phyloP scores from a whole-genome alignment of 768 basidiomycete species.

The Suillus discolor region DNA sequence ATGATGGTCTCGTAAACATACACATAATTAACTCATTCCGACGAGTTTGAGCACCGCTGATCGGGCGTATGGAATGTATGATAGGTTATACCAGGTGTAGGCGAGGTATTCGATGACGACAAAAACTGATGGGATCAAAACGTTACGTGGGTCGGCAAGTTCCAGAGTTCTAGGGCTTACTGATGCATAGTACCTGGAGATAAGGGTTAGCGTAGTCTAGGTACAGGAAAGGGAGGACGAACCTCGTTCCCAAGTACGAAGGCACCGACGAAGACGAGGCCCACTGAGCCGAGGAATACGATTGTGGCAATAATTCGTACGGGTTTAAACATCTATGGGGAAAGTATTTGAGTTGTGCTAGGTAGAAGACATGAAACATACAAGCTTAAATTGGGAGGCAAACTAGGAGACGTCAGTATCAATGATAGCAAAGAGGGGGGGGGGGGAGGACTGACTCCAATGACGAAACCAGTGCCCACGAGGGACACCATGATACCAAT shows the following conservation, averaged over 20 bases:
- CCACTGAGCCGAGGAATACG: conserved; percentile 77
- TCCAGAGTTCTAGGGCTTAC: conserved; percentile 36
- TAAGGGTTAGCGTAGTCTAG: background rate
- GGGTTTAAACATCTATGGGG: conserved; percentile 88
- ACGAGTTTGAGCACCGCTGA: conserved; percentile 68
- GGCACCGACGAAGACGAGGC: conserved; percentile 81
- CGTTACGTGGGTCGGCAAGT: background rate
- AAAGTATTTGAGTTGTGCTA: background rate
- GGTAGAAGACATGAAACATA: conserved; percentile 32
- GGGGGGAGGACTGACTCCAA: conserved; percentile 64
- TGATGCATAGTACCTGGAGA: conserved; percentile 63
- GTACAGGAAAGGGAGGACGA: conserved; percentile 27
- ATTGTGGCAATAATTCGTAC: conserved; percentile 83
- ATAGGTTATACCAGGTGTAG: conserved; percentile 85
- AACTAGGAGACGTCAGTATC: conserved; percentile 49
- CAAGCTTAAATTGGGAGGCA: conserved; percentile 78
- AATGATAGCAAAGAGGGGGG: background rate
- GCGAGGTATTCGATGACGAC: conserved; percentile 92
- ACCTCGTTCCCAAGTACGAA: conserved; percentile 76
- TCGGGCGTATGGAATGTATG: conserved; percentile 92
- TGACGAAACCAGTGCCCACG: conserved; percentile 87
- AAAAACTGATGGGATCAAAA: conserved; percentile 56
- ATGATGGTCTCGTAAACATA: conserved; percentile 17
- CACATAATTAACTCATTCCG: conserved; percentile 37
- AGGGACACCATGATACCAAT: conserved; percentile 83